These are phyloP conservation scores for Cordyceps javanica DNA, from an alignment of 2,329 filamentous ascomycete genomes.

Conservation along the genomic window DNA sequence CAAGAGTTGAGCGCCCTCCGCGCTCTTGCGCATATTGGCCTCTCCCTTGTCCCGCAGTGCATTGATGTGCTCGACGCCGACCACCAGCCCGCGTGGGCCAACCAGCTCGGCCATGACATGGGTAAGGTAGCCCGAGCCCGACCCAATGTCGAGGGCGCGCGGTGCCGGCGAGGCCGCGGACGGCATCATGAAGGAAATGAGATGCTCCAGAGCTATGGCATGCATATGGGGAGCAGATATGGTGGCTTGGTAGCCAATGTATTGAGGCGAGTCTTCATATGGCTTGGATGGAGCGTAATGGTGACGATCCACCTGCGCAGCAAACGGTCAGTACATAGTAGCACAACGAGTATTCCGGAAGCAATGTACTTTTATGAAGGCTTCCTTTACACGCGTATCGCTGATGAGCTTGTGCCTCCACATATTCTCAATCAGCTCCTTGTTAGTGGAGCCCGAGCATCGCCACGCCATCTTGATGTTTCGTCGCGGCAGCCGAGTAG, in stretches of 20 bases:
- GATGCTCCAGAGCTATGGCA: constrained; percentile 44
- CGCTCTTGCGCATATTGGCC: constrained; percentile 59
- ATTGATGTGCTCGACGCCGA: constrained; percentile 70
- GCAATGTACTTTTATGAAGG: constrained; percentile 62
- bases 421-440: constrained; percentile 72
- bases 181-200: constrained; percentile 40
- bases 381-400: constrained; percentile 64
- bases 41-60: constrained; percentile 57
- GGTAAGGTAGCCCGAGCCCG: constrained; percentile 77
- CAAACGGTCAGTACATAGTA: constrained; percentile 6
- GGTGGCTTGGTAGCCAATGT: constrained; percentile 49
- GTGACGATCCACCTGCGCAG: constrained; percentile 70
- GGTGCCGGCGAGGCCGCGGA: constrained; percentile 28
- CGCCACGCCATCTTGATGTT: constrained; percentile 75
- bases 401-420: constrained; percentile 65
- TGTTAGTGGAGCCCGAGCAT: constrained; percentile 69
- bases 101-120: constrained; percentile 80
- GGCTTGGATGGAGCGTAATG: constrained; percentile 69
- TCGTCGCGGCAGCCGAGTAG: constrained; percentile 6
- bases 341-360: not conserved
- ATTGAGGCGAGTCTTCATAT: constrained; percentile 57
- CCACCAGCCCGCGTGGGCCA: constrained; percentile 45
- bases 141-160: constrained; percentile 67
- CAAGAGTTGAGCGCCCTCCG: constrained; percentile 53
- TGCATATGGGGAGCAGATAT: constrained; percentile 59